Percentiles rank a stretch among this genome's conserved stretches.
phyloP scores from a whole-genome alignment of 1,284 basidiomycete species.

The Malassezia arunalokei region DNA sequence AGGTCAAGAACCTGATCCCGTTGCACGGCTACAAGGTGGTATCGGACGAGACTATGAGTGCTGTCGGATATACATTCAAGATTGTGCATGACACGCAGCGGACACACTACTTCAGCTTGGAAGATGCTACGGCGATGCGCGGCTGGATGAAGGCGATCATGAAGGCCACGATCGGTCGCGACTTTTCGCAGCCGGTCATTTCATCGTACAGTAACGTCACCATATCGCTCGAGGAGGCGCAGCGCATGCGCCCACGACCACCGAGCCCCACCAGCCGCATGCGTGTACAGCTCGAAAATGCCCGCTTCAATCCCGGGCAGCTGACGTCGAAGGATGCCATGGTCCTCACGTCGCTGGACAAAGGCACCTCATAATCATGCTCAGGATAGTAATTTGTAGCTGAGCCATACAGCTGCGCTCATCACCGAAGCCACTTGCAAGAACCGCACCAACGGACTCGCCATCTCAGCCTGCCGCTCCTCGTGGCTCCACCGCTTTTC shows the following conservation, averaged over 20 bases:
- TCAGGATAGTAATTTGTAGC: neutral
- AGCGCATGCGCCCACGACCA: constrained; percentile 88
- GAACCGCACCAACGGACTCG: constrained; percentile 26
- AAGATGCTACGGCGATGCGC: constrained; percentile 68
- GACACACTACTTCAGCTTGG: constrained; percentile 78
- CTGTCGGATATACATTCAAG: constrained; percentile 69
- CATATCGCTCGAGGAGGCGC: constrained; percentile 83
- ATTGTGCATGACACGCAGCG: constrained; percentile 80
- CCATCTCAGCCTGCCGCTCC: constrained; percentile 19
- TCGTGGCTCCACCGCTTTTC: constrained; percentile 11
- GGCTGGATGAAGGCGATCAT: constrained; percentile 99
- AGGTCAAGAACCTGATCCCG: constrained; percentile 90
- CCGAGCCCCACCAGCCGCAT: constrained; percentile 58
- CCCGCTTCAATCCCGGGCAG: constrained; percentile 58
- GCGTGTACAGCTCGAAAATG: neutral
- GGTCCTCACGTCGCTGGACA: constrained; percentile 12
- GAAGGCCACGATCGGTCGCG: constrained; percentile 87
- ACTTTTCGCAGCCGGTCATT: constrained; percentile 58
- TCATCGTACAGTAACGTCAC: constrained; percentile 95
- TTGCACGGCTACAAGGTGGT: constrained; percentile 84
- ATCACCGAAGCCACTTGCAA: constrained; percentile 29
- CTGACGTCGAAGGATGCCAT: constrained; percentile 55
- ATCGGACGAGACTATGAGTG: constrained; percentile 82
- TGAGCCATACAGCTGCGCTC: constrained; percentile 9
- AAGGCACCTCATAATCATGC: neutral